Base-by-base conservation (phyloP, 805 yeast genomes). In the Yarrowia sp. region DNA sequence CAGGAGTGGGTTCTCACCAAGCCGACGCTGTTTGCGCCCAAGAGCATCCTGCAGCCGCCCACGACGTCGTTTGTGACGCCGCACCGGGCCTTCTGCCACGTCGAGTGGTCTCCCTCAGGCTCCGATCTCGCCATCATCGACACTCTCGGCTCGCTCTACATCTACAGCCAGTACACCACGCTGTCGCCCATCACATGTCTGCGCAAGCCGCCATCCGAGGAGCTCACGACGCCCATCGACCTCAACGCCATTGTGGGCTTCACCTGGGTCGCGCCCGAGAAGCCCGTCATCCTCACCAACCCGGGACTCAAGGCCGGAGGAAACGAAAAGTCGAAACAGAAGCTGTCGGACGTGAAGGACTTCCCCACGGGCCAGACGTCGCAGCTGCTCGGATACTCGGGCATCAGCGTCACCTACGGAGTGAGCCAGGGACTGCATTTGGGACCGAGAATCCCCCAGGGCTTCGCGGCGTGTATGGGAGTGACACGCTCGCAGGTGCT, bases 61-160 rank as follows among this genome's bases (percentile, higher is more conserved):
- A 31, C 65, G 64, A 25, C 67, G 35, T 24, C 68, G 65, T 55
- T 47, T 68, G 33, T 69, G 70, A 18, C 64, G 47, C n/a, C 65
- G 78, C 24, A 80, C 90, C 6, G 76, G 80, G 47, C 47, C 19
- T 55, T 55, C 12, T 55, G 61, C 27, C 61, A 55, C 21, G 35
- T 55, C 8, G 47, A 39, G 38, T 94, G 97, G 91, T 85, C 94
- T 63, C 83, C 84, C 51, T 76, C 85, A 0, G 93, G 93, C 46
- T 84, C 88, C 62, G 96, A 92, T 69, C 78, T 94, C 51, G 96
- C 96, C 1, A 82, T 88, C 3, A 78, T 88, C 44, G 98, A 92
- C 71, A 80, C 78, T 21, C 70, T 77, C 35, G 97, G 97, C 2
- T 83, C 85, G 63, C 73, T 85, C 46, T 80, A 87, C 2, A 79